These are phyloP conservation scores for Umbilicus rupestris DNA, from an alignment of 164 flowering plant species.

Conservation along the genomic window DNA sequence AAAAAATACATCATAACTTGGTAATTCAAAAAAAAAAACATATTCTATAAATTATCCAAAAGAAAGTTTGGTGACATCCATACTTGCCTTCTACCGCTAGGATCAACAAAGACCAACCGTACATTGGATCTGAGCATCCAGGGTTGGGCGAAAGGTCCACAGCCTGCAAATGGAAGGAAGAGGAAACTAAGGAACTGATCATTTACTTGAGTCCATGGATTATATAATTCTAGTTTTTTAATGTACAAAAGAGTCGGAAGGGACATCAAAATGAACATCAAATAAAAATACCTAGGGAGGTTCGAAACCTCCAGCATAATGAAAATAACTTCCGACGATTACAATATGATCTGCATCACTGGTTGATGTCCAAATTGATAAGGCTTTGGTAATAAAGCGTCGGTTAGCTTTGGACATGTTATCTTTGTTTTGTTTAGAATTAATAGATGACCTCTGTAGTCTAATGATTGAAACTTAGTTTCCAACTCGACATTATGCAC, in stretches of 20 bases:
- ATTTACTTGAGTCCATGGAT: too few relatives aligned
- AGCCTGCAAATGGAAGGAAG: conserved; percentile 39
- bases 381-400: conserved; percentile 91
- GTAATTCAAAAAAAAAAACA: too few relatives aligned
- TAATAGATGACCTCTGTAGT: background rate
- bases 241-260: background rate
- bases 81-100: too few relatives aligned
- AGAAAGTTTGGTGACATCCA: too few relatives aligned
- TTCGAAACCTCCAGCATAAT: conserved; percentile 93
- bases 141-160: conserved; percentile 93
- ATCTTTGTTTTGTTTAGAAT: background rate
- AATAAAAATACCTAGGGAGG: conserved; percentile 64
- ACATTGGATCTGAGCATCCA: conserved; percentile 92
- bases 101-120: too few relatives aligned
- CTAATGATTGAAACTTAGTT: background rate
- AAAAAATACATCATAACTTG: too few relatives aligned
- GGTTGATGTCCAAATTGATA: conserved; percentile 96
- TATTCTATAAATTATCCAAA: too few relatives aligned
- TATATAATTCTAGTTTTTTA: background rate
- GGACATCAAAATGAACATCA: background rate
- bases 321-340: conserved; percentile 90
- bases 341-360: conserved; percentile 79
- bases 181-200: background rate
- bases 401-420: conserved; percentile 44
- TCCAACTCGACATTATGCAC: background rate